Evolutionary conservation across 2,329 filamentous ascomycete genomes (phyloP).

Genomic region (Curvularia spicifera): DNA sequence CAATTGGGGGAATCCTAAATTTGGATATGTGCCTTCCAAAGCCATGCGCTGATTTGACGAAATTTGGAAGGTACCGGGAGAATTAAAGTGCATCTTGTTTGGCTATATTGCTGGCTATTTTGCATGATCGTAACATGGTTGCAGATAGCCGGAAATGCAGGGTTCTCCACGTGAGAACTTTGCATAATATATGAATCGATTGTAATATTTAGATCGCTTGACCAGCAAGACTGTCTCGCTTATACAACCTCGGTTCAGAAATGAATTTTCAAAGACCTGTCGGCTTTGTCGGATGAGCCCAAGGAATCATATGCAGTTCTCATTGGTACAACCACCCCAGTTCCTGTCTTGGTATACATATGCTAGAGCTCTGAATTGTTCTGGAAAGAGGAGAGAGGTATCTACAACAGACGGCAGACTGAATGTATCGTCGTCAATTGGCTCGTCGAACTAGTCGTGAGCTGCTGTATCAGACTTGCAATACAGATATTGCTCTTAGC

Average conservation of each 20-base stretch:
- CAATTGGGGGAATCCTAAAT: slow-evolving; percentile 32
- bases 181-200: slow-evolving; percentile 26
- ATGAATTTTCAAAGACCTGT: slow-evolving; percentile 18
- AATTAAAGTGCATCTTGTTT: slow-evolving; percentile 42
- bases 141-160: slow-evolving; percentile 33
- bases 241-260: slow-evolving; percentile 26
- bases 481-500: background rate
- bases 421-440: background rate
- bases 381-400: slow-evolving; percentile 2
- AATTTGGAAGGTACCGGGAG: slow-evolving; percentile 24
- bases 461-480: background rate
- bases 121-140: slow-evolving; percentile 34
- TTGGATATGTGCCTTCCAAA: slow-evolving; percentile 12
- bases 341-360: background rate
- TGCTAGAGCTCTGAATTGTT: slow-evolving; percentile 5
- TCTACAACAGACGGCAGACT: background rate
- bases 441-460: background rate
- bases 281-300: slow-evolving; percentile 6
- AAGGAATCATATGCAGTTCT: background rate
- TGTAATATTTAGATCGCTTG: slow-evolving; percentile 19
- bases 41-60: slow-evolving; percentile 30
- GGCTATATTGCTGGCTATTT: slow-evolving; percentile 45
- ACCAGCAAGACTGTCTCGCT: slow-evolving; percentile 19
- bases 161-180: slow-evolving; percentile 32
- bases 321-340: slow-evolving; percentile 6